Conservation (phyloP, 2,329 filamentous ascomycete genomes). For the Bisporella sp. region DNA sequence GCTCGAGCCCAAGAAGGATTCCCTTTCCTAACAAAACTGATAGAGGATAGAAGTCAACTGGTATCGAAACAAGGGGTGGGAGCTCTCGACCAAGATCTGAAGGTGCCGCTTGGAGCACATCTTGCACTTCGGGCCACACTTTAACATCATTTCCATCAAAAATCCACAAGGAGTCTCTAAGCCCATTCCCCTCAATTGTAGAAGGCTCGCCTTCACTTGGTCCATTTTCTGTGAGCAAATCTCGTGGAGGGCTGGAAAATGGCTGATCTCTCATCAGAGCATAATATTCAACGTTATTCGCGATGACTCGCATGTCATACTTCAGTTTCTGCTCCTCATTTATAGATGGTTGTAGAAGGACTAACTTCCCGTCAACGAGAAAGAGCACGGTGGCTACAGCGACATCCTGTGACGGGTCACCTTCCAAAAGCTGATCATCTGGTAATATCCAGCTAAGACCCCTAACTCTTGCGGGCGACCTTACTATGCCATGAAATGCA, state of each 20-base stretch:
- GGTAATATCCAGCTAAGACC: slow-evolving; percentile 94
- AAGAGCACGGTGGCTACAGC: slow-evolving; percentile 89
- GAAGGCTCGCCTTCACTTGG: slow-evolving; percentile 10
- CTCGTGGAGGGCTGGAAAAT: slow-evolving; percentile 12
- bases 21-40: slow-evolving; percentile 85
- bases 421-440: slow-evolving; percentile 79
- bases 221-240: slow-evolving; percentile 1
- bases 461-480: slow-evolving; percentile 85
- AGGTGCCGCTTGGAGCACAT: slow-evolving; percentile 67
- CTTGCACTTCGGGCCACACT: slow-evolving; percentile 82
- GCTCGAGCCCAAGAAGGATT: slow-evolving; percentile 83
- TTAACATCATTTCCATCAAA: slow-evolving; percentile 85
- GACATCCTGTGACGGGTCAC: slow-evolving; percentile 93
- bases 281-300: slow-evolving; percentile 94
- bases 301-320: slow-evolving; percentile 96
- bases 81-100: slow-evolving; percentile 61
- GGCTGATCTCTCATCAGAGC: slow-evolving; percentile 84
- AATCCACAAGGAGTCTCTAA: slow-evolving; percentile 88
- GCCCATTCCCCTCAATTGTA: slow-evolving; percentile 23
- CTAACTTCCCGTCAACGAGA: slow-evolving; percentile 94
- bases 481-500: slow-evolving; percentile 90
- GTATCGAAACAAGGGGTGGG: slow-evolving; percentile 66
- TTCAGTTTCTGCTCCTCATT: slow-evolving; percentile 80
- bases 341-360: slow-evolving; percentile 79
- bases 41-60: slow-evolving; percentile 92